phyloP scores from a whole-genome alignment of 805 yeast species.

The Ogataea angusta region DNA sequence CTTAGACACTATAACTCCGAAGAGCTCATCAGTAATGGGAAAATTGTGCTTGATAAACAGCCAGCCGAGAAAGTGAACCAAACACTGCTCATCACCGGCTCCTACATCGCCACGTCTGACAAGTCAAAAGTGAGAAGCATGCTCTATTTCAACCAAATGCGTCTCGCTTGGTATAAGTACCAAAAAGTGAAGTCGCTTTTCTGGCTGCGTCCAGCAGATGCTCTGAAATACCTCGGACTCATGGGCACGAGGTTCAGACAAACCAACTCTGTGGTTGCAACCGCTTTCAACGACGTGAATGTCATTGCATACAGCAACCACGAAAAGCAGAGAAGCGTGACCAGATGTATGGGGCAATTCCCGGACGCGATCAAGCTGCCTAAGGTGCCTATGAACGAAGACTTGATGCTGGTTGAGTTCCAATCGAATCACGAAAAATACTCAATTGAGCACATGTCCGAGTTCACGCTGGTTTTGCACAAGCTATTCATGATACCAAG shows the following conservation, averaged over 20 bases:
- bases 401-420: conserved; percentile 31
- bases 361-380: conserved; percentile 25
- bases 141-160: conserved; percentile 29
- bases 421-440: conserved; percentile 30
- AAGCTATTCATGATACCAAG: conserved; percentile 47
- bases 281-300: conserved; percentile 56
- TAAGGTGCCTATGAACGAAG: conserved; percentile 17
- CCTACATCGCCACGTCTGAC: conserved; percentile 39
- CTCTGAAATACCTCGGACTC: conserved; percentile 58
- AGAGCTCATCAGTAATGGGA: conserved; percentile 39
- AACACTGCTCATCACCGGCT: conserved; percentile 30
- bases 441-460: conserved; percentile 40
- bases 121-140: conserved; percentile 52
- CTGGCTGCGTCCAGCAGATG: conserved; percentile 61
- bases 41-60: conserved; percentile 35
- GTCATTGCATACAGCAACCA: conserved; percentile 47
- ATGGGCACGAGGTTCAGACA: conserved; percentile 51
- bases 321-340: conserved; percentile 13
- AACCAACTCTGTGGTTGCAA: conserved; percentile 62
- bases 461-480: conserved; percentile 66
- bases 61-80: conserved; percentile 23
- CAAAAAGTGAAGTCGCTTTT: conserved; percentile 66
- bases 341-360: conserved; percentile 6
- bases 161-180: conserved; percentile 35
- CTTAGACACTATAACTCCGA: conserved; percentile 21